A percentile compares a stretch with the other conserved stretches of the same genome.
Conservation (phyloP, 2,329 filamentous ascomycete genomes). For the Curvularia eragrostidis region DNA sequence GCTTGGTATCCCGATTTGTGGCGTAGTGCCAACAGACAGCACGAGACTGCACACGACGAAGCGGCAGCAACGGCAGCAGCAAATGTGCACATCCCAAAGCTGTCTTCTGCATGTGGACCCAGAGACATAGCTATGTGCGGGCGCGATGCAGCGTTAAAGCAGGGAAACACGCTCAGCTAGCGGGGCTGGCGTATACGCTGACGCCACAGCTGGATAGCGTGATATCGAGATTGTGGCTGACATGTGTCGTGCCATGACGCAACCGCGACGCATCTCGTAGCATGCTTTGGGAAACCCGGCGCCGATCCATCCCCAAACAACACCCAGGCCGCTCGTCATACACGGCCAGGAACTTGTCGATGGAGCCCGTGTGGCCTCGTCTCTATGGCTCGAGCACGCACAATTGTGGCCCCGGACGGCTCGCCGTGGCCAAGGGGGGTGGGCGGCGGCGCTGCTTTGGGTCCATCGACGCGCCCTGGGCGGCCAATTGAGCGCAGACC, state of each 20-base stretch:
- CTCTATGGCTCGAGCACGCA: background rate
- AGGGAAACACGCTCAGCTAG: background rate
- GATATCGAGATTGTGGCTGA: slow-evolving; percentile 22
- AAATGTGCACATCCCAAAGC: background rate
- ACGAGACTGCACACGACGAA: background rate
- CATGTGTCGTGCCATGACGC: slow-evolving; percentile 18
- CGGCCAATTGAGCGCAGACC: background rate
- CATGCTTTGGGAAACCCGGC: slow-evolving; percentile 14
- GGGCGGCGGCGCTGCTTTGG: slow-evolving; percentile 1
- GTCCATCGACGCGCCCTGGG: background rate
- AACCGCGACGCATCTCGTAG: slow-evolving; percentile 18
- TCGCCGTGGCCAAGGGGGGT: background rate
- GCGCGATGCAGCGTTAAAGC: background rate
- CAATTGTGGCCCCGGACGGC: slow-evolving; percentile 8
- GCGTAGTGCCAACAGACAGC: no score
- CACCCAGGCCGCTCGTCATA: slow-evolving; percentile 13
- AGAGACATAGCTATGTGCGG: background rate
- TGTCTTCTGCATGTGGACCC: no score
- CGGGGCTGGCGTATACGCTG: background rate
- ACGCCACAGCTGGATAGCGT: slow-evolving; percentile 11
- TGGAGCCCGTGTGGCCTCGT: slow-evolving; percentile 6
- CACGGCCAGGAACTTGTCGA: slow-evolving; percentile 6
- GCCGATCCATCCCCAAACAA: slow-evolving; percentile 18
- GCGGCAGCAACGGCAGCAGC: background rate
- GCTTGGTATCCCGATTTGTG: slow-evolving; percentile 13